Conservation (phyloP, 2,329 filamentous ascomycete species). For the Ceratocystis cubensis region DNA sequence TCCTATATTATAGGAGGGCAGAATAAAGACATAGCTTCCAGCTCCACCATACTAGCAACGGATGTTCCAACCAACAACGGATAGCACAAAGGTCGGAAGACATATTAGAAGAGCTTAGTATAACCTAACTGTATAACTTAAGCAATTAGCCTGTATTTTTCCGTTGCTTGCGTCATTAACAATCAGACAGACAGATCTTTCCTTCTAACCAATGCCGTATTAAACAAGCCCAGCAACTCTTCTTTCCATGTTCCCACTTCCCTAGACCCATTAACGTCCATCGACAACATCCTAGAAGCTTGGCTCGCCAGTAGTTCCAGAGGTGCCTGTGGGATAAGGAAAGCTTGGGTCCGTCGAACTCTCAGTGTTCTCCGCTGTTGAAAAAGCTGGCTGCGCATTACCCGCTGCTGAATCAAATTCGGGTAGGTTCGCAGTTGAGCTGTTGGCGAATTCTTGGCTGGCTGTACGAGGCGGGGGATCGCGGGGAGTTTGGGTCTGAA, state of each 20-base stretch:
- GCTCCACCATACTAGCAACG: neutral
- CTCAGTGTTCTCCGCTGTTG: neutral
- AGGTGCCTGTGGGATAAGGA: neutral
- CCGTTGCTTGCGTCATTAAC: too few species aligned
- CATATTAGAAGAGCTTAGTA: neutral
- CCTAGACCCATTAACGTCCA: neutral
- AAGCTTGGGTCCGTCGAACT: conserved; percentile 4
- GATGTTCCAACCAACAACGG: neutral
- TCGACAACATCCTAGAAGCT: neutral
- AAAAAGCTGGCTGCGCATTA: conserved; percentile 27
- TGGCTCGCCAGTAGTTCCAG: neutral
- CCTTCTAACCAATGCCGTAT: neutral
- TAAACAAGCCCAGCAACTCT: neutral
- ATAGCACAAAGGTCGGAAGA: neutral
- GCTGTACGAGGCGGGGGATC: conserved; percentile 10
- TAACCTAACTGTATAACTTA: neutral
- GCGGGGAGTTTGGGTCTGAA: conserved; percentile 16
- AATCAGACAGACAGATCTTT: neutral
- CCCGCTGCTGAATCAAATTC: conserved; percentile 25
- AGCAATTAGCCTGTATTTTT: neutral
- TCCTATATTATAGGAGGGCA: neutral
- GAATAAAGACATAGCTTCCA: neutral
- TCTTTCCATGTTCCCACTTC: neutral
- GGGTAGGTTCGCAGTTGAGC: conserved; percentile 26
- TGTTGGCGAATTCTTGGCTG: conserved; percentile 15